Conservation (phyloP, 345 rosid genomes). For the Rhizophora mangle region DNA sequence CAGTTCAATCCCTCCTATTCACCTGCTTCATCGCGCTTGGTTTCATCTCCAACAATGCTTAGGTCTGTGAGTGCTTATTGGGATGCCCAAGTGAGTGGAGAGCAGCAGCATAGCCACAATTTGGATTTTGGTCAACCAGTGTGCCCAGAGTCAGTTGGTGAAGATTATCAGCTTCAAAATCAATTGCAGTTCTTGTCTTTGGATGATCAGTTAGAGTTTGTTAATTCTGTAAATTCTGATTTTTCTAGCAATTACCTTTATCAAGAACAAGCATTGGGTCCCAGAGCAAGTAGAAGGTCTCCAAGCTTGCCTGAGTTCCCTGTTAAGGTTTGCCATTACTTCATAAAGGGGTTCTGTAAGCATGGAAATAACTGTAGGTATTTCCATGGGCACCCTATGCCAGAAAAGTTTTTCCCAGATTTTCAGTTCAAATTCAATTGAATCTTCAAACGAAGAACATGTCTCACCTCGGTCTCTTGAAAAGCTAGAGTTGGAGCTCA, state of each 20-base stretch:
- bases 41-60: slow-evolving; percentile 40
- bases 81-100: slow-evolving; percentile 40
- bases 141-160: slow-evolving; percentile 33
- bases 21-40: slow-evolving; percentile 19
- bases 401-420: slow-evolving; percentile 54
- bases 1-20: slow-evolving; percentile 42
- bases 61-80: slow-evolving; percentile 44
- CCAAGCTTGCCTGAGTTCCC: slow-evolving; percentile 84
- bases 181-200: slow-evolving; percentile 50
- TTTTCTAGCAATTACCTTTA: slow-evolving; percentile 44
- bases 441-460: slow-evolving; percentile 56
- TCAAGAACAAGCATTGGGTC: slow-evolving; percentile 42
- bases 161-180: slow-evolving; percentile 37
- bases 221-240: slow-evolving; percentile 38
- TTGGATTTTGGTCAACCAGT: slow-evolving; percentile 38
- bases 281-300: slow-evolving; percentile 59
- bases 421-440: slow-evolving; percentile 39
- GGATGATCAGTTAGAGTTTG: slow-evolving; percentile 48
- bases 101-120: slow-evolving; percentile 31
- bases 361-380: slow-evolving; percentile 85
- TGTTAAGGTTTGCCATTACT: slow-evolving; percentile 86
- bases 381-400: slow-evolving; percentile 58
- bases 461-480: slow-evolving; percentile 68
- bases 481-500: slow-evolving; percentile 77
- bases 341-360: slow-evolving; percentile 78